Conservation (phyloP, 257 asterid genomes). For the Nicotiana benthamiana region DNA sequence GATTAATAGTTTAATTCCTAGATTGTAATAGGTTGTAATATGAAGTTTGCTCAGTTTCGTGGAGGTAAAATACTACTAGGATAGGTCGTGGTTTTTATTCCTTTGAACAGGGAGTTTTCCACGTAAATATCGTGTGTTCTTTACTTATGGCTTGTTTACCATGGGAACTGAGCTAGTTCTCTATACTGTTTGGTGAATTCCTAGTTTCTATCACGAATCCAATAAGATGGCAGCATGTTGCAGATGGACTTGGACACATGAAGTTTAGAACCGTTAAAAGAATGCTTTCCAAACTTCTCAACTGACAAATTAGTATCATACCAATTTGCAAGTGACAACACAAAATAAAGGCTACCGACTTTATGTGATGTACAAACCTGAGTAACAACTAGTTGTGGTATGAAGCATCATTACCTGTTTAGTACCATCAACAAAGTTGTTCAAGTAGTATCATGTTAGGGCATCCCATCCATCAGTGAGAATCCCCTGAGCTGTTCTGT, state of each 20-base stretch:
- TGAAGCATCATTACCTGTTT: constrained; percentile 62
- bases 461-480: constrained; percentile 63
- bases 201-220: no score
- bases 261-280: not conserved
- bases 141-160: no score
- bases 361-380: not conserved
- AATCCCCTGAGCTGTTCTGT: constrained; percentile 68
- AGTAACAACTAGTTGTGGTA: not conserved
- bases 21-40: no score
- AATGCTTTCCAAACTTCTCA: not conserved
- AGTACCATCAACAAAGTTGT: constrained; percentile 86
- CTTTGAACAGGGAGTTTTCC: no score
- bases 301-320: not conserved
- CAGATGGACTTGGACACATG: not conserved
- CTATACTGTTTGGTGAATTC: no score
- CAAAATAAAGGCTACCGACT: not conserved
- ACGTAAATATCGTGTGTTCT: no score
- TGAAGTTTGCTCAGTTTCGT: no score
- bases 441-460: constrained; percentile 77
- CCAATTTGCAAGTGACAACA: not conserved
- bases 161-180: no score
- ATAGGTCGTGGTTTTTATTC: no score
- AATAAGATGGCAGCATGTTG: not conserved
- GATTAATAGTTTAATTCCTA: no score
- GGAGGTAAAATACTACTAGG: no score